Evolutionary conservation across 257 asterid species (phyloP).

Genomic region (Leptodermis oblonga): DNA sequence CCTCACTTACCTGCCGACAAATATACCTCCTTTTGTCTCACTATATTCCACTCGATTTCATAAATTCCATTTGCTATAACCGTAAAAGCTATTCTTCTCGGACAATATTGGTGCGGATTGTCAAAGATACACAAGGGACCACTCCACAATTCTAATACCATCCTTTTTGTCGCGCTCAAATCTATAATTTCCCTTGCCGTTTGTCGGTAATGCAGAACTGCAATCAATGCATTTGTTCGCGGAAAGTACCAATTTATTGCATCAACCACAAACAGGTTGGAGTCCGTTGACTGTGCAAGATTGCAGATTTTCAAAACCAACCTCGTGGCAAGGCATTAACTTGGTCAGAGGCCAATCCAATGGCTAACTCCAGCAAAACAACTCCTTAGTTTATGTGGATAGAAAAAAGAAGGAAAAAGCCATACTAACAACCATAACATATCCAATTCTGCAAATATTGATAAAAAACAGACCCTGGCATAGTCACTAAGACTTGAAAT

Average conservation of each 20-base stretch:
- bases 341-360: slow-evolving; percentile 3
- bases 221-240: not conserved
- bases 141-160: not conserved
- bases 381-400: slow-evolving; percentile 3
- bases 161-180: not conserved
- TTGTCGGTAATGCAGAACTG: not conserved
- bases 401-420: not conserved
- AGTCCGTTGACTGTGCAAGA: slow-evolving; percentile 7
- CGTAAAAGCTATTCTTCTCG: not conserved
- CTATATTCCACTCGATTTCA: not conserved
- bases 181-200: not conserved
- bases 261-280: not conserved
- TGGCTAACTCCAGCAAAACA: slow-evolving; percentile 4
- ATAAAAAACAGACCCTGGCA: not conserved
- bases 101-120: not conserved
- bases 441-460: not conserved
- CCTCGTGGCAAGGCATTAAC: not conserved
- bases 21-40: not conserved
- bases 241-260: not conserved
- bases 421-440: not conserved
- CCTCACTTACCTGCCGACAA: not conserved
- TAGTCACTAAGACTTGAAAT: not conserved
- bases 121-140: slow-evolving; percentile 2
- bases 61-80: not conserved
- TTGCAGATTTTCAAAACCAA: not conserved